phyloP scores from a whole-genome alignment of 257 asterid species.

The Penstemon barbatus region DNA sequence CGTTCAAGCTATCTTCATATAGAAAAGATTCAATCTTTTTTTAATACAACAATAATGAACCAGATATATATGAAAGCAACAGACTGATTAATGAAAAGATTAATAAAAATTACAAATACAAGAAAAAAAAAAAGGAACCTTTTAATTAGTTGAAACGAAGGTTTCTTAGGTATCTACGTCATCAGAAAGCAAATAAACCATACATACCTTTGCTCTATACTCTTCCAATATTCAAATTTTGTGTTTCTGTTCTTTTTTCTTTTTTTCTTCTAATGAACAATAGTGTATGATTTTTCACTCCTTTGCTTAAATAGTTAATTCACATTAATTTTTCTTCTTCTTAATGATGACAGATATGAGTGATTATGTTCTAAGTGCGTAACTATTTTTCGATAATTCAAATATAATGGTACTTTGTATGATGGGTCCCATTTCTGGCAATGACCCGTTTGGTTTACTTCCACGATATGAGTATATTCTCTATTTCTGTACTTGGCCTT shows the following conservation, averaged over 20 bases:
- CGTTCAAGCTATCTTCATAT: constrained; percentile 45
- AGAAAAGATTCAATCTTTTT: constrained; percentile 30
- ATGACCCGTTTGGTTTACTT: constrained; percentile 33
- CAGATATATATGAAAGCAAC: constrained; percentile 36
- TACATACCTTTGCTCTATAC: too few relatives aligned
- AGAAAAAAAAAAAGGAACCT: constrained; percentile 21
- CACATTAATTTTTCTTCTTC: neutral
- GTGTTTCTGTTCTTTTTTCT: constrained; percentile 8
- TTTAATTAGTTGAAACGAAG: constrained; percentile 27
- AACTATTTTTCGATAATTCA: too few relatives aligned
- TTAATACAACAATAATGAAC: constrained; percentile 20
- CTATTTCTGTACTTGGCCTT: too few relatives aligned
- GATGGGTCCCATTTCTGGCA: constrained; percentile 33
- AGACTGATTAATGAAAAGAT: neutral
- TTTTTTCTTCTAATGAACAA: neutral
- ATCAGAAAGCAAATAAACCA: too few relatives aligned
- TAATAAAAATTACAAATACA: neutral
- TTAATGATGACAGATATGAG: neutral
- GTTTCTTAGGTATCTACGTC: neutral
- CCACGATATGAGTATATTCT: constrained; percentile 24
- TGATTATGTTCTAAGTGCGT: too few relatives aligned
- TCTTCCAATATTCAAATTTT: neutral
- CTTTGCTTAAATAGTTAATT: neutral
- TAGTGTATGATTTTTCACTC: neutral
- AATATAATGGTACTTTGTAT: constrained; percentile 10